These are phyloP conservation scores for Calocybe gangraenosa DNA, from an alignment of 768 basidiomycete genomes.

Conservation along the genomic window DNA sequence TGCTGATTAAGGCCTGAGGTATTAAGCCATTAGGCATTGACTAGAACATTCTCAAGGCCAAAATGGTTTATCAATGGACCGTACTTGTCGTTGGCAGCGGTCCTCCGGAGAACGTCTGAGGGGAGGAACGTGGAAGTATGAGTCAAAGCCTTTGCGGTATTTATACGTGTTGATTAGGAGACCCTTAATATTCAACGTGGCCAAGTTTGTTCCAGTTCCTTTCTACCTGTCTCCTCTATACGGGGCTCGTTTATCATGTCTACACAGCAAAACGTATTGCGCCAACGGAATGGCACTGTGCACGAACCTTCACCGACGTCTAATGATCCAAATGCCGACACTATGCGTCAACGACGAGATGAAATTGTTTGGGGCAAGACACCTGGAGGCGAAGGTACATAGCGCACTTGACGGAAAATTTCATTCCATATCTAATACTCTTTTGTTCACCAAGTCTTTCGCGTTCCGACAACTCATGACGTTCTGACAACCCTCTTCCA, in stretches of 20 bases:
- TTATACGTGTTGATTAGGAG: constrained; percentile 16
- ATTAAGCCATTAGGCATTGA: no score
- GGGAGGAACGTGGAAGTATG: background rate
- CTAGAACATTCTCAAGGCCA: no score
- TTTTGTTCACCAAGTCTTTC: constrained; percentile 60
- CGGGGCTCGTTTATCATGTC: constrained; percentile 13
- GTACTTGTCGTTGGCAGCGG: no score
- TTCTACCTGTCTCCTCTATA: background rate
- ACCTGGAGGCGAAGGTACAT: constrained; percentile 68
- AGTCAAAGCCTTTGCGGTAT: constrained; percentile 3
- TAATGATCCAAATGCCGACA: constrained; percentile 10
- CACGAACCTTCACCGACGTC: constrained; percentile 7
- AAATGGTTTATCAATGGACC: no score
- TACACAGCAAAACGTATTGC: constrained; percentile 25
- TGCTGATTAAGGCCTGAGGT: no score
- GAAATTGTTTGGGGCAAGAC: constrained; percentile 91
- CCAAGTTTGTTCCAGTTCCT: no score
- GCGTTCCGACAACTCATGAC: constrained; percentile 89
- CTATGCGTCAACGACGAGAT: constrained; percentile 21
- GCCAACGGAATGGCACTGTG: constrained; percentile 25
- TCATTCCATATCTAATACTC: background rate
- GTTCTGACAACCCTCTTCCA: constrained; percentile 83
- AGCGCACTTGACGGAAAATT: constrained; percentile 2
- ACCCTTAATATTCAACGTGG: no score
- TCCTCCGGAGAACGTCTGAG: no score